Base-by-base conservation (phyloP, 2,329 filamentous ascomycete genomes). In the Annulohypoxylon truncatum region DNA sequence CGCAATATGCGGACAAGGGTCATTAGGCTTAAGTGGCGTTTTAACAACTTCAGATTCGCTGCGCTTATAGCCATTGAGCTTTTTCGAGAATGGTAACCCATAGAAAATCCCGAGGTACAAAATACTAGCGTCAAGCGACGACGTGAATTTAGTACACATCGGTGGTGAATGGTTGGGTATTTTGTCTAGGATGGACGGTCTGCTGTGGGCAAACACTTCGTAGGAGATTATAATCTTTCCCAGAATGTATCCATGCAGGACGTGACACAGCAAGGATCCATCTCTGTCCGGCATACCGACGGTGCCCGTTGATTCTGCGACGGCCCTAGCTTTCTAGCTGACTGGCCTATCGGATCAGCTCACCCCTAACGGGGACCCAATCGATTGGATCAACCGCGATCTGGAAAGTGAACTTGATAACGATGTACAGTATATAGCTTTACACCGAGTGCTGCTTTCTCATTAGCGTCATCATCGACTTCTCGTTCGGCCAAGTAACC, bases 1-100 rank as follows among this genome's bases (percentile, higher is more conserved):
- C 7, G 35, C 15, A 38, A 62, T 69, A 51, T 67, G 61, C 58
- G 33, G 61, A 66, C 64, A 67, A 64, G 67, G 67, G 66, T 40
- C 6, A 31, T 24, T 33, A 18, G 38, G 26, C 31, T 61, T 52
- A 35, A 10, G 67, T 69, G 67, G 67, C 64, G 67, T 67, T 48
- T 51, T 26, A 13, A 57, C 56, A 40, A 52, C 52, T 56, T 53
- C 55, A 9, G 62, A 48, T 26, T 40, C n/a, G 38, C 28, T 42
- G 10, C 28, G 9, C 51, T 28, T 13, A 40, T 57, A 31, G 24
- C 22, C 50, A 57, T 57, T 61, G 31, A 50, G 46, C 26, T 51
- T n/a, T 47, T 47, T 47, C 42, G 33, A 53, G 42, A 52, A 48
- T 12, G 2, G 48, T 24, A 38, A n/a, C 18, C 31, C n/a, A 52